Evolutionary conservation across 371 early-diverging fungal genomes (phyloP).

Genomic region (Actinomortierella ambigua): DNA sequence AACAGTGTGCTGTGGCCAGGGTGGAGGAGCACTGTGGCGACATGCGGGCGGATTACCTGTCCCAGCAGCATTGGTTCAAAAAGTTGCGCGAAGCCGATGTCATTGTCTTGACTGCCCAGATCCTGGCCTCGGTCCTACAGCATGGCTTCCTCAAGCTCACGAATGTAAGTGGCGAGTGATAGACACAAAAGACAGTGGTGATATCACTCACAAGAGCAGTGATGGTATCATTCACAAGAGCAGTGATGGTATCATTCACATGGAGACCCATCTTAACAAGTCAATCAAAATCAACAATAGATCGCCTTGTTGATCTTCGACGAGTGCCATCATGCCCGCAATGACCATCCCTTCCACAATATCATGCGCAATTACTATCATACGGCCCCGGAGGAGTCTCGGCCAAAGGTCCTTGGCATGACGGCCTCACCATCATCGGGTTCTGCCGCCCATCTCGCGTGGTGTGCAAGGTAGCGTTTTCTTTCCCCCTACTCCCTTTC

Average conservation of each 20-base stretch:
- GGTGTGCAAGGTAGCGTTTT: slow-evolving; percentile 44
- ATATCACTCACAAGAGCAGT: neutral
- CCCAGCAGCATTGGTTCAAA: slow-evolving; percentile 60
- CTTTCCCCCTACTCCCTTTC: neutral
- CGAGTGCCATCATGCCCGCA: slow-evolving; percentile 92
- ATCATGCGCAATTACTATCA: slow-evolving; percentile 89
- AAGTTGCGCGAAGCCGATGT: slow-evolving; percentile 67
- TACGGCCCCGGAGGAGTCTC: slow-evolving; percentile 46
- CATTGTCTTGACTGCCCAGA: slow-evolving; percentile 89
- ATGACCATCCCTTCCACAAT: slow-evolving; percentile 80
- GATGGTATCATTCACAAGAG: neutral
- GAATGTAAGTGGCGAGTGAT: slow-evolving; percentile 48
- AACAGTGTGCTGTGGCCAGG: slow-evolving; percentile 64
- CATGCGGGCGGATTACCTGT: slow-evolving; percentile 70
- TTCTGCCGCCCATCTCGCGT: slow-evolving; percentile 10
- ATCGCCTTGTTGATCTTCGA: slow-evolving; percentile 87
- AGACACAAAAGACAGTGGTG: neutral
- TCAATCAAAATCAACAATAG: slow-evolving; percentile 41
- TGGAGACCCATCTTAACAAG: neutral
- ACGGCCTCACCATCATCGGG: slow-evolving; percentile 82
- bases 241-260: neutral
- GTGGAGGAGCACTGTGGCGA: slow-evolving; percentile 71
- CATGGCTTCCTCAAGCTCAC: slow-evolving; percentile 70
- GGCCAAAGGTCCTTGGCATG: slow-evolving; percentile 92
- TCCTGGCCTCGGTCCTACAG: slow-evolving; percentile 76